Conservation (phyloP, 2,329 filamentous ascomycete genomes). For the Fusarium redolens region DNA sequence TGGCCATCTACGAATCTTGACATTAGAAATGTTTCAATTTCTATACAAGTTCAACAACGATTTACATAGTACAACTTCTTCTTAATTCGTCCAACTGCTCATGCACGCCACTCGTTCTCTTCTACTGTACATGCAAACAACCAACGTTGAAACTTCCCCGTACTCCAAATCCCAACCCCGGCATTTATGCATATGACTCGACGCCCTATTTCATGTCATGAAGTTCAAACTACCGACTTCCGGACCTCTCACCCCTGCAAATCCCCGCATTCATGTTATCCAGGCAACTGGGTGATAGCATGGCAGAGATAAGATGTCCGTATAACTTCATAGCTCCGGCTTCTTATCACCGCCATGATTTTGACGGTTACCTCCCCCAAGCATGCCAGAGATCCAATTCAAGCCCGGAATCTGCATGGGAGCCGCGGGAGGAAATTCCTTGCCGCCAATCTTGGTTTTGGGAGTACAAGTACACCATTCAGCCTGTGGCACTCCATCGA, state of each 20-base stretch:
- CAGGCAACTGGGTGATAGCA: not conserved
- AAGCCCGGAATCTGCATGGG: conserved; percentile 53
- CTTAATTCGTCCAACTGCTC: not conserved
- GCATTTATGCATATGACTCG: conserved; percentile 6
- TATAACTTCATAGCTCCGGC: conserved; percentile 29
- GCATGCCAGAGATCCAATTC: conserved; percentile 51
- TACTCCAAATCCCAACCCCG: not conserved
- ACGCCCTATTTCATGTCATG: conserved; percentile 21
- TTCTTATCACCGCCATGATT: conserved; percentile 22
- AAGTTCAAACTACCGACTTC: conserved; percentile 7
- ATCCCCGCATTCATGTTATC: not conserved
- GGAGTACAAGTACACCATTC: conserved; percentile 62
- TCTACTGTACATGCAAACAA: not conserved
- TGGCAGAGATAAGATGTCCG: not conserved
- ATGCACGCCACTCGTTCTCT: not conserved
- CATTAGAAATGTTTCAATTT: not conserved
- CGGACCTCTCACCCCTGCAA: not conserved
- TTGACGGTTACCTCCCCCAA: conserved; percentile 26
- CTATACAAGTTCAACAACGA: not conserved
- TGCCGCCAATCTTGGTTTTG: conserved; percentile 56
- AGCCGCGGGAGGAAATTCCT: conserved; percentile 59
- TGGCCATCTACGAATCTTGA: not conserved
- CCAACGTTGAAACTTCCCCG: not conserved
- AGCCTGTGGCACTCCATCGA: conserved; percentile 56
- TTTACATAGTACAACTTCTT: not conserved